Evolutionary conservation across 768 basidiomycete genomes (phyloP), one percentile per base, ranked within the genome.

Genomic region (Psilocybe azurescens): DNA sequence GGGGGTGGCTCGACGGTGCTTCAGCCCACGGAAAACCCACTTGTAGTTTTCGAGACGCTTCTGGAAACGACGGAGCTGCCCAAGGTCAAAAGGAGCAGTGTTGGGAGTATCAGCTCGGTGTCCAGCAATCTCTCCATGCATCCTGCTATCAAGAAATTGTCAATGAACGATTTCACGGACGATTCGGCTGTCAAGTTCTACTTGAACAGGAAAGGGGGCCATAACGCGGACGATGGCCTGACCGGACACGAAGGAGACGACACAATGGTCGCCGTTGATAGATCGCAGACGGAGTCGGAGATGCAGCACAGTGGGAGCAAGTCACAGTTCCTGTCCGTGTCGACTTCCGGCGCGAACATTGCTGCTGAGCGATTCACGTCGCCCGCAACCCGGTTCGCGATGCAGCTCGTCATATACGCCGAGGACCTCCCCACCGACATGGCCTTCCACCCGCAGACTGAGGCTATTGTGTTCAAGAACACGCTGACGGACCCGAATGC

Each of bases 161-260:
- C 92, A 49, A 97, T 97, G 94, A 97, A 96, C 69, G 97, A 99
- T 72, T 99, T 96, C 71, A 93, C 93, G 47, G 97, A 99, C 67
- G 97, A 99, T 72, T 95, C 95, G 3, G 89, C 91, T 0, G 96
- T 99, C 77, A 99, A 98, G 75, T 91, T 99, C 75, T 99, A 97
- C 76, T 75, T 99, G 65, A 95, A 98, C 73, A 81, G 93, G 57
- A 79, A 83, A 29, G 72, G 69, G 30, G 75, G 79, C 57, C 73
- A 75, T 6, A 72, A 54, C 24, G n/a, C 63, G 1, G 82, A 83
- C 48, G 83, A 83, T 55, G 81, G 76, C 53, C 50, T 67, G 52
- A 68, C 70, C 54, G 76, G 78, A 0, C 74, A 79, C 46, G 78
- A 79, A 0, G 85, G 77, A 1, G 81, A 82, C 55, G 77, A 81